Base-by-base conservation (phyloP, 2,329 filamentous ascomycete species). In the Colletotrichum scovillei region DNA sequence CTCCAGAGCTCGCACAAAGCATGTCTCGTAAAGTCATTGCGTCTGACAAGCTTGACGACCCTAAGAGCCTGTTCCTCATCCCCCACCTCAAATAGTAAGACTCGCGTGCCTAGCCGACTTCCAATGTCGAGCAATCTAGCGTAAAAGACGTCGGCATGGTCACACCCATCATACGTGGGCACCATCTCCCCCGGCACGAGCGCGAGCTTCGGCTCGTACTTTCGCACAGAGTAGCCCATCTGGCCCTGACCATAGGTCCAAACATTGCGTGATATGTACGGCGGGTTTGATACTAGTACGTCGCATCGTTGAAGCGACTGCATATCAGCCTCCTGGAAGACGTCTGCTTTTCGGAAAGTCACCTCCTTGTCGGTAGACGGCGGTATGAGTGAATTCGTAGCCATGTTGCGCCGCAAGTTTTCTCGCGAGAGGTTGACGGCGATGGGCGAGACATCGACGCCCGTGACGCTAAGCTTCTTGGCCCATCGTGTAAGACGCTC, bases 241-340 rank as follows among this genome's bases (percentile, higher is more conserved):
- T 86, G 81, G 19, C 82, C 82, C 12, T 77, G 77, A 22, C 83
- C 84, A 4, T 81, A 75, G 46, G 80, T 72, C 84, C 84, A 86
- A 11, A 82, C 78, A 52, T 80, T 76, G 0, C 86, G 84, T 2
- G 95, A 97, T 63, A 98, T 92, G 80, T 98, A 98, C 0, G 97
- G 97, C 19, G 97, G 97, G 78, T 99, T 99, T 1, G 93, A 93
- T 46, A 97, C 89, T 1, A 99, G 82, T 4, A 98, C 83, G 74
- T 97, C 92, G 78, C 81, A 88, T 3, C 57, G 55, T 1, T 78
- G 57, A 2, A 84, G 72, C 2, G 69, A 38, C 3, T 74, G 56
- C 65, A 86, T 80, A 73, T 82, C 83, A 42, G 76, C 78, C 19
- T 86, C 81, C 7, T 80, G 78, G 74, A 91, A 90, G 16, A 91